Conservation (phyloP, 2,329 filamentous ascomycete genomes). For the Penicillium psychrosexuale region DNA sequence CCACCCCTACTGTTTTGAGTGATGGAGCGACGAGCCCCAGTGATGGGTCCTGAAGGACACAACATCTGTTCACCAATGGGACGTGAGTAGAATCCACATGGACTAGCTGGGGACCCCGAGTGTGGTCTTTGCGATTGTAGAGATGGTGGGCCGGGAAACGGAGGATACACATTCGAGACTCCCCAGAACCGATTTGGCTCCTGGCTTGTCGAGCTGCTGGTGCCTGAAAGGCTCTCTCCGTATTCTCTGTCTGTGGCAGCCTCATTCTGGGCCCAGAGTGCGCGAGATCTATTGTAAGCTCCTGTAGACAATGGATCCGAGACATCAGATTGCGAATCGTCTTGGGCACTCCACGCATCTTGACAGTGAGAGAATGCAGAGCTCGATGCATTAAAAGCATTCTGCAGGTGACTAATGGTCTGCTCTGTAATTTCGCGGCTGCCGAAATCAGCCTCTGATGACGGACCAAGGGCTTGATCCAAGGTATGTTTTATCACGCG, state of each 20-base stretch:
- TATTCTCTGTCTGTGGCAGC: constrained; percentile 28
- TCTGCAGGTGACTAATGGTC: constrained; percentile 50
- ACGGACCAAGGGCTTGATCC: constrained; percentile 55
- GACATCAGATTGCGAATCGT: constrained; percentile 46
- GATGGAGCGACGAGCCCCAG: constrained; percentile 29
- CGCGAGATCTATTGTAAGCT: constrained; percentile 41
- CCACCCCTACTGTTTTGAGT: constrained; percentile 33
- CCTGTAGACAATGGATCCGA: constrained; percentile 43
- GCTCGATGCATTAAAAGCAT: constrained; percentile 52
- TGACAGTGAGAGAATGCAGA: constrained; percentile 42
- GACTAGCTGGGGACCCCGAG: constrained; percentile 32
- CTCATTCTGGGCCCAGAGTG: constrained; percentile 30
- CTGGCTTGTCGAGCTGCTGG: constrained; percentile 22
- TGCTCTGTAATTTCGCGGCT: constrained; percentile 51
- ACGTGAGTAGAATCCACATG: constrained; percentile 29
- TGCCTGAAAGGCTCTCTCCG: constrained; percentile 21
- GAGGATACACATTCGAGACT: constrained; percentile 19
- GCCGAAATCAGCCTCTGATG: constrained; percentile 52
- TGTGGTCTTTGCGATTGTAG: constrained; percentile 35
- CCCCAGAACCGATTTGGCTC: constrained; percentile 35
- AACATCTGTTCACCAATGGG: constrained; percentile 32
- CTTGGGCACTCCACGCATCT: constrained; percentile 44
- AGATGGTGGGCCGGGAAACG: constrained; percentile 18
- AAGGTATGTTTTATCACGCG: constrained; percentile 60
- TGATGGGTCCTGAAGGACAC: constrained; percentile 25